Percentiles rank a stretch among this genome's conserved stretches.
Conservation (phyloP, 805 yeast genomes). For the Wickerhamomyces mucosus region DNA sequence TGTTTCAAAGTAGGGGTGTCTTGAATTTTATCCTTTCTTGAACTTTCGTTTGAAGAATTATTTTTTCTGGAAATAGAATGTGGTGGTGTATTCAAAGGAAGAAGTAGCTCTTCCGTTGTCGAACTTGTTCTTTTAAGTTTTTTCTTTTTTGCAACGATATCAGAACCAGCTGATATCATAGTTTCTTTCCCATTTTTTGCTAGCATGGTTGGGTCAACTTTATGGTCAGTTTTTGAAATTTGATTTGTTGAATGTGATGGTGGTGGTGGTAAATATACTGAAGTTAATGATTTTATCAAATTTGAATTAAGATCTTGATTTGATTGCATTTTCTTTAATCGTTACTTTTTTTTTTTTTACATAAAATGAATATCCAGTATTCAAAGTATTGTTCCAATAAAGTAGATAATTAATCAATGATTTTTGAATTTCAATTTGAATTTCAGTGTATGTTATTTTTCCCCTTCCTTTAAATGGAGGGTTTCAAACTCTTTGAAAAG, state of each 20-base stretch:
- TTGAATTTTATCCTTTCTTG: slow-evolving; percentile 10
- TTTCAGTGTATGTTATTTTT: too few relatives aligned
- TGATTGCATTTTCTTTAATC: slow-evolving; percentile 12
- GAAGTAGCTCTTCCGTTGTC: slow-evolving; percentile 7
- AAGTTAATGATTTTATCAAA: slow-evolving; percentile 27
- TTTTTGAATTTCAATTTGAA: too few relatives aligned
- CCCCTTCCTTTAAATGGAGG: too few relatives aligned
- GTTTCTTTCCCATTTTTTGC: not conserved
- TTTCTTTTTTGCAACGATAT: not conserved
- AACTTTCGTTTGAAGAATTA: slow-evolving; percentile 2
- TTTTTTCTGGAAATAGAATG: slow-evolving; percentile 17
- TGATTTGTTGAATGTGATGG: slow-evolving; percentile 16
- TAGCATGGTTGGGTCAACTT: not conserved
- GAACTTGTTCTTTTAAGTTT: slow-evolving; percentile 6
- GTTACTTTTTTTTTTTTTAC: too few relatives aligned
- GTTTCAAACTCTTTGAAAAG: too few relatives aligned
- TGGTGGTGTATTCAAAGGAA: slow-evolving; percentile 21
- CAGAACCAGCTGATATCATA: not conserved
- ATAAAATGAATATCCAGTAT: too few relatives aligned
- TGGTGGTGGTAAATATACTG: slow-evolving; percentile 33
- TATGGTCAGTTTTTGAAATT: not conserved
- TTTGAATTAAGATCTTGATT: slow-evolving; percentile 22
- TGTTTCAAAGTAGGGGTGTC: slow-evolving; percentile 18
- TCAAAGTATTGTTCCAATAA: too few relatives aligned
- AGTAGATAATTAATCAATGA: too few relatives aligned